Evolutionary conservation across 1,284 basidiomycete species (phyloP).

Genomic region (Coriolopsis trogii): DNA sequence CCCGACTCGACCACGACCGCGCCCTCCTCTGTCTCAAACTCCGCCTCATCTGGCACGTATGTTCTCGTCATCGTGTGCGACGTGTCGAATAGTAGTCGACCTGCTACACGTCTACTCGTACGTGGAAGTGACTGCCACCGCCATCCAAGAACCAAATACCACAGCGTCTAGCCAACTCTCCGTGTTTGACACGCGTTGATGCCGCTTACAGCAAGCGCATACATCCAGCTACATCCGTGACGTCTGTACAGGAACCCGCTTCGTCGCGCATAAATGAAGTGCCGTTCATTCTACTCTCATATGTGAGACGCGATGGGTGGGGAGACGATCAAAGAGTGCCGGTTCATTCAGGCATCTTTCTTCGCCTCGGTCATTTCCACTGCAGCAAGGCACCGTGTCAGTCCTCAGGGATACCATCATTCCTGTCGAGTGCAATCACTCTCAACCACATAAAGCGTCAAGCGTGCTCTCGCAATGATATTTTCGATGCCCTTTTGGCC

Average conservation of each 20-base stretch:
- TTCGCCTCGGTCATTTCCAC: constrained; percentile 31
- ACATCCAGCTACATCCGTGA: not conserved
- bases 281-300: not conserved
- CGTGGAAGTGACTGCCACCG: too few relatives aligned
- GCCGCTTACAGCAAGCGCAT: constrained; percentile 1
- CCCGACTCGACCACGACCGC: not conserved
- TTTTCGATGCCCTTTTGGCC: constrained; percentile 21
- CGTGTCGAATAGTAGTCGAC: too few relatives aligned
- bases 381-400: constrained; percentile 6
- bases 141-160: too few relatives aligned
- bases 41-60: too few relatives aligned
- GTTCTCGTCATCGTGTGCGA: too few relatives aligned
- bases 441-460: constrained; percentile 22
- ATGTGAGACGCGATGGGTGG: not conserved
- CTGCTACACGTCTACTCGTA: too few relatives aligned
- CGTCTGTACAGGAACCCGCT: not conserved
- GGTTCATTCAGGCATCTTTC: constrained; percentile 19
- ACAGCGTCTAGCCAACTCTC: not conserved
- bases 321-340: constrained; percentile 22
- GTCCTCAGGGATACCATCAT: not conserved
- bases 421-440: not conserved
- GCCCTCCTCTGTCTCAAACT: too few relatives aligned
- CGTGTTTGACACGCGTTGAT: constrained; percentile 3
- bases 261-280: too few relatives aligned
- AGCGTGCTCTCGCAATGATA: constrained; percentile 19